Base-by-base conservation (phyloP, 495 filamentous ascomycete genomes). In the Apiosordaria backusii region DNA sequence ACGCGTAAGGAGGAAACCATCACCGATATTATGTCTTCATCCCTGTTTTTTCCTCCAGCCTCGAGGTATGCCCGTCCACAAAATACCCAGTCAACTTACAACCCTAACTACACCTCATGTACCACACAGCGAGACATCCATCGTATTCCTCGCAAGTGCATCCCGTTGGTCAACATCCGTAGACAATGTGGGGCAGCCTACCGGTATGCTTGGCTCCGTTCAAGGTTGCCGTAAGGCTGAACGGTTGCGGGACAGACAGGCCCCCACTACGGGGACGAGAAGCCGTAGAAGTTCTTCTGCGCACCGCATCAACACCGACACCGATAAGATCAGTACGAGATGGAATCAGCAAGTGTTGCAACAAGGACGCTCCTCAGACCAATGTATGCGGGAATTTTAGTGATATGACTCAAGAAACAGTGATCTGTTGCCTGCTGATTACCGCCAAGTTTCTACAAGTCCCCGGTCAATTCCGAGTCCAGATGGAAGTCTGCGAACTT, bases 141-240 rank as follows among this genome's bases (percentile, higher is more conserved):
- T 15, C 62, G 62, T 63, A 57, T 63, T 57, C 62, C n/a, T 63
- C 52, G 62, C 62, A 40, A 63, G 22, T 1, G 15, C 50, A 63
- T 57, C 25, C 24, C 62, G 62, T 63, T 63, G 62, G 62, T 54
- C 62, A 26, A n/a, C 23, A 40, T 40, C 18, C 26, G 24, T 4
- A 19, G 15, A 21, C 26, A 21, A 10, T 40, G 58, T 18, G 58
- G 29, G 25, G n/a, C 25, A 16, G n/a, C 16, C 58, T 6, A 15
- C 21, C 16, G 6, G 4, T 23, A n/a, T 9, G 18, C 15, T 40
- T 24, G 58, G 29, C 25, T 27, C n/a, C 52, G 52, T 55, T 23
- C n/a, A n/a, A n/a, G n/a, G n/a, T n/a, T 7, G 16, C 19, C 52
- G 22, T 23, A 55, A 55, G n/a, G 22, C 52, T 19, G 52, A 55